Evolutionary conservation across 179 eudicot genomes (phyloP).

Genomic region (Spinacia oleracea): DNA sequence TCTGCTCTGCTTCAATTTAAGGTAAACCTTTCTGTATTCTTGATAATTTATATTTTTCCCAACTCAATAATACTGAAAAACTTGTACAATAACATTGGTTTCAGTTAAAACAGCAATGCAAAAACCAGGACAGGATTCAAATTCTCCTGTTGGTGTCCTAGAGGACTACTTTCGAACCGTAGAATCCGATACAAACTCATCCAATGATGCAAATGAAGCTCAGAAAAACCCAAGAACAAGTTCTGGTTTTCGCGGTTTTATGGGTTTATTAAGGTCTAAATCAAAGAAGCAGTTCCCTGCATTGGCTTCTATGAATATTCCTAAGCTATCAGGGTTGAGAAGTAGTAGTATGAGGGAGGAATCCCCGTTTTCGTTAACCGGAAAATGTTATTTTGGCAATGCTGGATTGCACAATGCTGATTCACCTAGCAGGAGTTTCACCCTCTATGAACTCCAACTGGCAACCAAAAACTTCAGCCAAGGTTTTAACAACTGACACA

Average conservation of each 20-base stretch:
- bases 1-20: conserved; percentile 12
- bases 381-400: neutral
- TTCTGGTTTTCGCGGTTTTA: conserved; percentile 33
- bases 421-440: conserved; percentile 33
- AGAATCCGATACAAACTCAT: conserved; percentile 32
- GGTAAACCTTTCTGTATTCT: neutral
- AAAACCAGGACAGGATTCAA: conserved; percentile 25
- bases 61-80: neutral
- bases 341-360: conserved; percentile 41
- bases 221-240: conserved; percentile 1
- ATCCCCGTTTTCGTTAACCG: conserved; percentile 1
- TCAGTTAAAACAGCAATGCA: conserved; percentile 21
- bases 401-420: conserved; percentile 12
- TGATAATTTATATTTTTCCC: no score
- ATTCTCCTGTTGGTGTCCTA: conserved; percentile 43
- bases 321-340: conserved; percentile 36
- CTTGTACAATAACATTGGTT: neutral
- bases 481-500: conserved; percentile 19
- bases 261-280: conserved; percentile 27
- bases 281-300: conserved; percentile 33
- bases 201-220: conserved; percentile 26
- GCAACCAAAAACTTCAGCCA: conserved; percentile 43
- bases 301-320: conserved; percentile 15
- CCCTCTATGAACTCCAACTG: conserved; percentile 32
- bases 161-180: conserved; percentile 40